Percentiles rank a stretch among this genome's conserved stretches.
Evolutionary conservation across 2,329 filamentous ascomycete genomes (phyloP).

Genomic region (Neofusicoccum sp.): DNA sequence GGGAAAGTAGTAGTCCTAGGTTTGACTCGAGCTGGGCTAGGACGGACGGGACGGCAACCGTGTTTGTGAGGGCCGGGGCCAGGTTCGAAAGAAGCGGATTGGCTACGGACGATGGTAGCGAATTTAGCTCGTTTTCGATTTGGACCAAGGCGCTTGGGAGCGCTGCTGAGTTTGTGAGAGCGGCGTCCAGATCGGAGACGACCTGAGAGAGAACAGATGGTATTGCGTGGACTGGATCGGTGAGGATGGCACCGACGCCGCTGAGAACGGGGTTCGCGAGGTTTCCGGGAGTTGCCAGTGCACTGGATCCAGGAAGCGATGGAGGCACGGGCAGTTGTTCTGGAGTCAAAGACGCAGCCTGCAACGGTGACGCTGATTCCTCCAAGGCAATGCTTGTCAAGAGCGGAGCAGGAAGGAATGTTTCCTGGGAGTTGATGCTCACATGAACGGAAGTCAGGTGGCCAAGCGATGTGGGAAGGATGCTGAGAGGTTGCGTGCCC

Average conservation of each 20-base stretch:
- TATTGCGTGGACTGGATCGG: not conserved
- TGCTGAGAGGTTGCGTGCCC: too few relatives aligned
- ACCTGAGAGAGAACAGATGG: not conserved
- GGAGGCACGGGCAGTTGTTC: too few relatives aligned
- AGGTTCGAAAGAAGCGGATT: not conserved
- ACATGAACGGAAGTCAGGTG: too few relatives aligned
- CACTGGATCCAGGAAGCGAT: not conserved
- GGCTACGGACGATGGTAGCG: not conserved
- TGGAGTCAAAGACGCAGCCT: too few relatives aligned
- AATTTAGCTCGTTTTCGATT: not conserved
- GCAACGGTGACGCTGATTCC: too few relatives aligned
- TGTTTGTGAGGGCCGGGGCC: not conserved
- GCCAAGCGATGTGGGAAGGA: too few relatives aligned
- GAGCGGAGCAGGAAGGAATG: too few relatives aligned
- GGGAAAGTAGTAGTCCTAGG: too few relatives aligned
- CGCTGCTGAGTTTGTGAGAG: not conserved
- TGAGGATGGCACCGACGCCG: not conserved
- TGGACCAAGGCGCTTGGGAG: not conserved
- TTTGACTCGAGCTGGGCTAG: not conserved
- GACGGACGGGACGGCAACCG: not conserved
- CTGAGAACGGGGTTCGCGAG: not conserved
- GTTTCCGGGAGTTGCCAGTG: not conserved
- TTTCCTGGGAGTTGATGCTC: too few relatives aligned
- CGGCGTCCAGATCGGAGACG: not conserved
- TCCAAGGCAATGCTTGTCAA: too few relatives aligned